A percentile compares a stretch with the other conserved stretches of the same genome.
Conservation (phyloP, 2,329 filamentous ascomycete genomes). For the Pseudocercospora cruenta region DNA sequence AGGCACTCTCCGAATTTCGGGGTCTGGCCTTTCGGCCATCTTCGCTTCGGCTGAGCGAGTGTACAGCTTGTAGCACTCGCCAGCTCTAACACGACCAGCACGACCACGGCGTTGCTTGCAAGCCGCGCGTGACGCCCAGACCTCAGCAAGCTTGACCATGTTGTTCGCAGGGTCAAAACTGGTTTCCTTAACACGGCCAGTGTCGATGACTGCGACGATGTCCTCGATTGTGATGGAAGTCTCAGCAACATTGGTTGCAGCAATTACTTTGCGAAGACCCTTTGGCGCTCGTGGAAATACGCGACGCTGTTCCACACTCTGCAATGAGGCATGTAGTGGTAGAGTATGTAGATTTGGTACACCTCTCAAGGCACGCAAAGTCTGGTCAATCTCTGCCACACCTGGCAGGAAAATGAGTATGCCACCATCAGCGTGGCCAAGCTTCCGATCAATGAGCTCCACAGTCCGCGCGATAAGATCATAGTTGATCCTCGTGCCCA, state of each 20-base stretch:
- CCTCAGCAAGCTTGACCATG: conserved; percentile 91
- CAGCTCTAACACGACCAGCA: conserved; percentile 88
- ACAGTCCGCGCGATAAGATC: conserved; percentile 80
- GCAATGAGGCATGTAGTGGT: conserved; percentile 87
- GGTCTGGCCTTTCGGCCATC: conserved; percentile 87
- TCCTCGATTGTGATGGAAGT: conserved; percentile 99
- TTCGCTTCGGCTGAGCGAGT: conserved; percentile 80
- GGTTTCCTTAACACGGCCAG: conserved; percentile 93
- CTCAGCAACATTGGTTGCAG: conserved; percentile 95
- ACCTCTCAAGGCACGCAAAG: conserved; percentile 68
- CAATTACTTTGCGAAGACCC: conserved; percentile 88
- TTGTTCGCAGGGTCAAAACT: conserved; percentile 90
- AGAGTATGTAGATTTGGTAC: conserved; percentile 73
- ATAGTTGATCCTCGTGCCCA: conserved; percentile 85
- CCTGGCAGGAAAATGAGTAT: conserved; percentile 96
- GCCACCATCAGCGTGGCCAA: conserved; percentile 74
- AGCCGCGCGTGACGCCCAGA: conserved; percentile 90
- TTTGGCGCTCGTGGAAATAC: conserved; percentile 78
- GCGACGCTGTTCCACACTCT: conserved; percentile 82
- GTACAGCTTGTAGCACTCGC: conserved; percentile 93
- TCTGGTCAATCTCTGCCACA: conserved; percentile 85
- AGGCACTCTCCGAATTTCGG: conserved; percentile 90
- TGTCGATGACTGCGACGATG: conserved; percentile 93
- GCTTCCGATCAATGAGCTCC: conserved; percentile 75
- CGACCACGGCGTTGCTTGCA: conserved; percentile 93